Conservation (phyloP, 192 early-diverging fungal genomes). For the Backusella sp. region DNA sequence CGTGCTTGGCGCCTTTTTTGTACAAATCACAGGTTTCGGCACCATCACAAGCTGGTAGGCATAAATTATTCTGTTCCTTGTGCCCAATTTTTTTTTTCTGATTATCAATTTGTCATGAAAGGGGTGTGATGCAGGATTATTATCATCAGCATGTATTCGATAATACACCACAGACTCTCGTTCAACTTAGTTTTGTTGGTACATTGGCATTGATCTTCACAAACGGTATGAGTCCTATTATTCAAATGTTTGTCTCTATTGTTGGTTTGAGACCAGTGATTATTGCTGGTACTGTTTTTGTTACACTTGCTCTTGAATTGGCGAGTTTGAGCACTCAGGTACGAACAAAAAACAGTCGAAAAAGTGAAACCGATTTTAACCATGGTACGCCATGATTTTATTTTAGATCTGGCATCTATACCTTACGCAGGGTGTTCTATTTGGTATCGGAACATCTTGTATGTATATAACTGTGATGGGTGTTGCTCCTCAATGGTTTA, state of each 20-base stretch:
- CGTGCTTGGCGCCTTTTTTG: conserved; percentile 41
- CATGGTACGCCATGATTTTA: neutral
- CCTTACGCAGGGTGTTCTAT: conserved; percentile 58
- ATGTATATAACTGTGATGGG: conserved; percentile 25
- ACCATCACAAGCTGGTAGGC: conserved; percentile 12
- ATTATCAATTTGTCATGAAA: neutral
- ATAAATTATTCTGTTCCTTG: neutral
- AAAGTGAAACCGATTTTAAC: neutral
- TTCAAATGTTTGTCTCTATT: conserved; percentile 17
- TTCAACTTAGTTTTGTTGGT: conserved; percentile 33
- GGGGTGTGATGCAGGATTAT: conserved; percentile 36
- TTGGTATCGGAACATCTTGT: conserved; percentile 46
- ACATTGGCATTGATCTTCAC: conserved; percentile 10
- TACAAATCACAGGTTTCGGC: conserved; percentile 26
- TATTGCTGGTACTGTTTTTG: conserved; percentile 7
- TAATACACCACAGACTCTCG: conserved; percentile 1
- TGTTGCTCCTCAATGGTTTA: conserved; percentile 57
- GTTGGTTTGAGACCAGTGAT: conserved; percentile 18
- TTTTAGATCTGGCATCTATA: conserved; percentile 59
- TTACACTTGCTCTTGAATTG: conserved; percentile 17
- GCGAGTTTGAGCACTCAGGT: conserved; percentile 18
- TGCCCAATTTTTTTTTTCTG: neutral
- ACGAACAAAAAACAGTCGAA: neutral
- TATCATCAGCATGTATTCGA: conserved; percentile 26
- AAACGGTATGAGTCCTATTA: conserved; percentile 20